Evolutionary conservation across 139 green algal species (phyloP).

Genomic region (Chlorella sorokiniana): DNA sequence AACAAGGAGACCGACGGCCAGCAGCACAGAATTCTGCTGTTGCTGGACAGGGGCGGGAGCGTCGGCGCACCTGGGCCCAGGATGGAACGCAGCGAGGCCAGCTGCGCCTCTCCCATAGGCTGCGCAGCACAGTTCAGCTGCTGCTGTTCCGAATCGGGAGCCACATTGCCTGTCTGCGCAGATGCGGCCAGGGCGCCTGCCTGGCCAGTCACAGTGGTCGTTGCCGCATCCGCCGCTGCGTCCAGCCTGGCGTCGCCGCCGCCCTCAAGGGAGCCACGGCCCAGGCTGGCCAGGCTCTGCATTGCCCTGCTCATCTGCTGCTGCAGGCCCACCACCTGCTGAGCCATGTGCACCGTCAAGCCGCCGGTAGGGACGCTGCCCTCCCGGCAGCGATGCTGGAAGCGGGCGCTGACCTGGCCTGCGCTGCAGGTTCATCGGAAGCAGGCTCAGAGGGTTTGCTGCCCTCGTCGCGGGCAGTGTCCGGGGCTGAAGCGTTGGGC

Average conservation of each 20-base stretch:
- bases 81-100: neutral
- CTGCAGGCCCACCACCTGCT: slow-evolving; percentile 27
- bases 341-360: neutral
- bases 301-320: slow-evolving; percentile 26
- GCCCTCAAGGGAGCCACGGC: neutral
- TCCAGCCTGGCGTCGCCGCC: neutral
- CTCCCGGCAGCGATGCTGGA: neutral
- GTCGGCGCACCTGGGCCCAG: neutral
- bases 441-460: too few relatives aligned
- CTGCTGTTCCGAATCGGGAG: neutral
- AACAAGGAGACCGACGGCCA: neutral
- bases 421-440: neutral
- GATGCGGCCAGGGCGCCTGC: neutral
- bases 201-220: neutral
- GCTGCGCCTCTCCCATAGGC: neutral
- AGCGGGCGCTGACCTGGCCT: neutral
- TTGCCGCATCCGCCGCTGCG: neutral
- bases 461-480: too few relatives aligned
- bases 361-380: neutral
- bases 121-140: neutral
- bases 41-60: neutral
- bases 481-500: neutral
- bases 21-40: neutral
- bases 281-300: slow-evolving; percentile 18
- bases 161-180: neutral